Evolutionary conservation across 805 yeast species (phyloP).

Genomic region (Saturnispora serradocipensis): DNA sequence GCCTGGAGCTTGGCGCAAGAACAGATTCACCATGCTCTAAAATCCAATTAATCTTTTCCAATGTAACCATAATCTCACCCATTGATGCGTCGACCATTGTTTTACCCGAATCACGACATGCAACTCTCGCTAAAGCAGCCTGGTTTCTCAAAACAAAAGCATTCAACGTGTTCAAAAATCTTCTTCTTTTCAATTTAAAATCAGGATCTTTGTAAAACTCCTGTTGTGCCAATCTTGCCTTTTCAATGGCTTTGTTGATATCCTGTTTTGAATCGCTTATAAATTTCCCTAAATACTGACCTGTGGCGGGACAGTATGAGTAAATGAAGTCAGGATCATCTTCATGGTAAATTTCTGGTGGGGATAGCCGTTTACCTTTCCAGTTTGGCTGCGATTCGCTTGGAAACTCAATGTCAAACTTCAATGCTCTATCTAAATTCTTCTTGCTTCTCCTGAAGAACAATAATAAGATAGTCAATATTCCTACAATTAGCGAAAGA

Average conservation of each 20-base stretch:
- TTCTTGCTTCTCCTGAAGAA: conserved; percentile 20
- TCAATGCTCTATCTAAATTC: conserved; percentile 29
- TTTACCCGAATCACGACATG: conserved; percentile 95
- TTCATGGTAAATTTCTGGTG: conserved; percentile 48
- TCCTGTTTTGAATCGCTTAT: conserved; percentile 56
- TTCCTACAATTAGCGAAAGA: conserved; percentile 20
- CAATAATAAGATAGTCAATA: conserved; percentile 17
- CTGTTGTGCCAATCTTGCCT: conserved; percentile 46
- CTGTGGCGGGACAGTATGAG: conserved; percentile 93
- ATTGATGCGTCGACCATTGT: conserved; percentile 91
- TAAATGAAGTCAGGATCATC: conserved; percentile 64
- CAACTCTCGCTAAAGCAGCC: conserved; percentile 78
- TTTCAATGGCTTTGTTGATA: conserved; percentile 55
- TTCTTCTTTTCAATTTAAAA: conserved; percentile 47
- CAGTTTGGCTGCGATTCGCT: conserved; percentile 80
- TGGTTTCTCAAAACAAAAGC: conserved; percentile 73
- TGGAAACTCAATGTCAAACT: conserved; percentile 51
- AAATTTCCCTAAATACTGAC: conserved; percentile 74
- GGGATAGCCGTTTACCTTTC: conserved; percentile 76
- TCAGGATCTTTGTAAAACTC: conserved; percentile 46
- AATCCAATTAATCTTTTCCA: conserved; percentile 89
- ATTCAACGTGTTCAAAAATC: conserved; percentile 60
- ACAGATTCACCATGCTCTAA: conserved; percentile 71
- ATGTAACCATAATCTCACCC: conserved; percentile 93
- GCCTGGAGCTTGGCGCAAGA: conserved; percentile 60